Percentiles rank a stretch among this genome's conserved stretches.
phyloP scores from a whole-genome alignment of 495 filamentous ascomycete genomes.

The Trichoderma asperelloides region DNA sequence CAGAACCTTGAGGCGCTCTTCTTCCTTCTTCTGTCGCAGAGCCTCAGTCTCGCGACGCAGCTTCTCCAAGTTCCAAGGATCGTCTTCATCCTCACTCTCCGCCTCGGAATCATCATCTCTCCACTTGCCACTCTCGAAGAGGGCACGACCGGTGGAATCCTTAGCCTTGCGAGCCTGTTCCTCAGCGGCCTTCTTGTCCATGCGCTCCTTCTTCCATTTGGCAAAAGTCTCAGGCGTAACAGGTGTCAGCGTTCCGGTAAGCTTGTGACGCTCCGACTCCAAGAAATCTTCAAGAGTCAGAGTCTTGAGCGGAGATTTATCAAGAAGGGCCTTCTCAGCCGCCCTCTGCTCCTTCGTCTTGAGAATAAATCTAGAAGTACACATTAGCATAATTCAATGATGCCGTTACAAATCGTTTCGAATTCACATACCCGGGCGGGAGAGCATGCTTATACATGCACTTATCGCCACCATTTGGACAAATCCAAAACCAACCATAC shows the following conservation, averaged over 20 bases:
- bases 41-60: constrained; percentile 63
- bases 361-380: constrained; percentile 64
- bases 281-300: constrained; percentile 96
- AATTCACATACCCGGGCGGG: constrained; percentile 67
- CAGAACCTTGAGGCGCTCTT: constrained; percentile 39
- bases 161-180: constrained; percentile 79
- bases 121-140: constrained; percentile 98
- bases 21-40: constrained; percentile 52
- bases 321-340: constrained; percentile 93
- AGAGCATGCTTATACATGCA: constrained; percentile 98
- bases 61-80: constrained; percentile 70
- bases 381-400: constrained; percentile 19
- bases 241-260: constrained; percentile 82
- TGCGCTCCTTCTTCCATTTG: constrained; percentile 87
- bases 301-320: constrained; percentile 90
- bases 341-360: constrained; percentile 97
- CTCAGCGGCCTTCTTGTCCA: constrained; percentile 93
- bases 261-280: constrained; percentile 86
- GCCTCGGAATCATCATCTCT: constrained; percentile 50
- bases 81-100: constrained; percentile 34
- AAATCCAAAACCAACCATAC: constrained; percentile 98
- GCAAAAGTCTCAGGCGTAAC: constrained; percentile 88
- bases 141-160: constrained; percentile 84
- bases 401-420: not conserved
- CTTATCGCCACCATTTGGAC: constrained; percentile 93